Percentiles rank a stretch among this genome's conserved stretches.
Evolutionary conservation across 768 basidiomycete genomes (phyloP).

Genomic region (Thelephora aurantiotincta): DNA sequence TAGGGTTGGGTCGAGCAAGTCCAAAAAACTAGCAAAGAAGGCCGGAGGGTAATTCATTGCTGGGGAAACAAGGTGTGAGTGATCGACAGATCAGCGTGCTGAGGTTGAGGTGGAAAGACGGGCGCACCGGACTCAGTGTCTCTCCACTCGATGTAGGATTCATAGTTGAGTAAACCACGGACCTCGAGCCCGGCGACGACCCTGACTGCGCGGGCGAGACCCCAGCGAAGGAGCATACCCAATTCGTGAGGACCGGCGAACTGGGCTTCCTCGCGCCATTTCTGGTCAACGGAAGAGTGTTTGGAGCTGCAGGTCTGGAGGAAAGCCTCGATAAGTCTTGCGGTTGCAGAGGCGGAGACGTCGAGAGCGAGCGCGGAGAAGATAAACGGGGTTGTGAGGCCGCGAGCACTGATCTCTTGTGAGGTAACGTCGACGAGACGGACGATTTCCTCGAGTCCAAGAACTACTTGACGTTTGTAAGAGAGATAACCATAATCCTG

Average conservation of each 20-base stretch:
- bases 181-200: constrained; percentile 55
- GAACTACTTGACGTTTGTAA: constrained; percentile 56
- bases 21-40: constrained; percentile 61
- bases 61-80: constrained; percentile 10
- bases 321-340: constrained; percentile 68
- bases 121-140: constrained; percentile 67
- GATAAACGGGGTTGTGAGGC: constrained; percentile 78
- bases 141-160: constrained; percentile 70
- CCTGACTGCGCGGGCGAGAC: constrained; percentile 64
- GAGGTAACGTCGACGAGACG: constrained; percentile 59
- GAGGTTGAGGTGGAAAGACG: constrained; percentile 7
- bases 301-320: constrained; percentile 39
- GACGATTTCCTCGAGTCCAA: constrained; percentile 61
- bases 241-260: constrained; percentile 83
- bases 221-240: constrained; percentile 90
- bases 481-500: constrained; percentile 61
- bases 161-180: constrained; percentile 80
- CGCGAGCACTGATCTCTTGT: constrained; percentile 56
- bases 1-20: constrained; percentile 33
- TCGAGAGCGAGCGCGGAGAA: constrained; percentile 86
- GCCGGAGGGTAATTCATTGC: constrained; percentile 55
- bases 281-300: constrained; percentile 28
- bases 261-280: constrained; percentile 68
- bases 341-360: constrained; percentile 59
- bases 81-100: constrained; percentile 3